Evolutionary conservation across 2,329 filamentous ascomycete genomes (phyloP).

Genomic region (Fonsecaea erecta): DNA sequence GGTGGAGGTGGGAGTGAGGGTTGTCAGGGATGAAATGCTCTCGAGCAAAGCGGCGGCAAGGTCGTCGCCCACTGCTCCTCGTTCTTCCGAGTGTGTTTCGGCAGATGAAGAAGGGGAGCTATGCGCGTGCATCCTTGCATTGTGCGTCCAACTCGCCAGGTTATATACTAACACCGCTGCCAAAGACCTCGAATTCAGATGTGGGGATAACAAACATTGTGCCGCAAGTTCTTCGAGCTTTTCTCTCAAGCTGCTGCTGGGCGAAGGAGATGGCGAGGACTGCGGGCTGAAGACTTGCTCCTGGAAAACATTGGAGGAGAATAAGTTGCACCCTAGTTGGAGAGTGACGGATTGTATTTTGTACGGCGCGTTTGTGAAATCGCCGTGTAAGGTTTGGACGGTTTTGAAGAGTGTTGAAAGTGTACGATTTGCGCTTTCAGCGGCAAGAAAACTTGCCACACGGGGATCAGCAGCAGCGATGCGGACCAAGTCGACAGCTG

Average conservation of each 20-base stretch:
- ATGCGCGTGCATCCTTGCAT: conserved; percentile 62
- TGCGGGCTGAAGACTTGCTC: conserved; percentile 59
- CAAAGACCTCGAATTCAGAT: conserved; percentile 76
- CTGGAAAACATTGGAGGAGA: conserved; percentile 73
- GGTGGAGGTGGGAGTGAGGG: neutral
- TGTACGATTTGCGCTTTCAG: conserved; percentile 70
- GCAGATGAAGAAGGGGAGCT: conserved; percentile 47
- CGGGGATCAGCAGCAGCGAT: conserved; percentile 76
- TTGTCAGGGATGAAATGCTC: conserved; percentile 40
- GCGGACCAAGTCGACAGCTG: conserved; percentile 82
- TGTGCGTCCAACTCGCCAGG: conserved; percentile 71
- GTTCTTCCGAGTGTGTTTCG: conserved; percentile 49
- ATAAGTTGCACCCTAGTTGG: conserved; percentile 84
- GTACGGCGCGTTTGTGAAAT: conserved; percentile 69
- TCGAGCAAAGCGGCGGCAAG: conserved; percentile 75
- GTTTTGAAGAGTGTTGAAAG: conserved; percentile 64
- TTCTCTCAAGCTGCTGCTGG: conserved; percentile 53
- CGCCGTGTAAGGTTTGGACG: conserved; percentile 44
- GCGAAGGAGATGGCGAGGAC: neutral
- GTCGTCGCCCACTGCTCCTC: conserved; percentile 59
- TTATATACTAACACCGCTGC: conserved; percentile 86
- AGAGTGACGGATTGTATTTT: conserved; percentile 80
- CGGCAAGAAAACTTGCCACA: conserved; percentile 79
- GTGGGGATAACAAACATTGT: conserved; percentile 76
- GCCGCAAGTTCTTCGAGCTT: conserved; percentile 72